Evolutionary conservation across 2,329 filamentous ascomycete genomes (phyloP).

Genomic region (Drechslerella dactyloides): DNA sequence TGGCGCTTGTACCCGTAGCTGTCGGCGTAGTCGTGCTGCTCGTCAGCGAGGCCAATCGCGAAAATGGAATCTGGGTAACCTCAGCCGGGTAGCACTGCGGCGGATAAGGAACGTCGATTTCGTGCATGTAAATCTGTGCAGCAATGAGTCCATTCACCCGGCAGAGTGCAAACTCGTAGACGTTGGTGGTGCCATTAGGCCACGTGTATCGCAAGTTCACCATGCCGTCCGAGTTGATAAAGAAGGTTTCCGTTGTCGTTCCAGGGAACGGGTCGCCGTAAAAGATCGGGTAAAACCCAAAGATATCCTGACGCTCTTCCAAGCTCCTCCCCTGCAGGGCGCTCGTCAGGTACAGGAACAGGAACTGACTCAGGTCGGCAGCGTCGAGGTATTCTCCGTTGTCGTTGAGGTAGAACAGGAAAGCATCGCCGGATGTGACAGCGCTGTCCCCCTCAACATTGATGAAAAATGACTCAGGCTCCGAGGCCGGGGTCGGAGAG

Average conservation of each 20-base stretch:
- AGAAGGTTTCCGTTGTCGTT: conserved; percentile 6
- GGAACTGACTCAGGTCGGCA: background rate
- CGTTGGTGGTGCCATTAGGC: background rate
- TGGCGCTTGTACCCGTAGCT: background rate
- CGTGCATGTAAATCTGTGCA: conserved; percentile 15
- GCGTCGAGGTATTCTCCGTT: conserved; percentile 6
- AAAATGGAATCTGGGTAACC: background rate
- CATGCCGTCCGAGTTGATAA: conserved; percentile 6
- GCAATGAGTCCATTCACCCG: conserved; percentile 8
- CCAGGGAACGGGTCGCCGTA: background rate
- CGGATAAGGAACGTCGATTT: conserved; percentile 5
- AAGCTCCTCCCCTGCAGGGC: background rate
- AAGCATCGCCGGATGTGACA: background rate
- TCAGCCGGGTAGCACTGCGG: conserved; percentile 9
- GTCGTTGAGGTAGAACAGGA: conserved; percentile 6
- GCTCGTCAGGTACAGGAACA: conserved; percentile 7
- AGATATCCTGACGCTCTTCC: conserved; percentile 4
- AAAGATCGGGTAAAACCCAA: conserved; percentile 11
- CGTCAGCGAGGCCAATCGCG: background rate
- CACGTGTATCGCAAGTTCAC: conserved; percentile 10
- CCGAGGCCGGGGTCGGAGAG: background rate
- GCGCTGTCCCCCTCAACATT: conserved; percentile 6
- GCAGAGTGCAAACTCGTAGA: conserved; percentile 15
- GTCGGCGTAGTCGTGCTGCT: background rate
- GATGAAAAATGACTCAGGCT: conserved; percentile 1